phyloP scores from a whole-genome alignment of 2,329 filamentous ascomycete genomes.

The Colletotrichum gigasporum region DNA sequence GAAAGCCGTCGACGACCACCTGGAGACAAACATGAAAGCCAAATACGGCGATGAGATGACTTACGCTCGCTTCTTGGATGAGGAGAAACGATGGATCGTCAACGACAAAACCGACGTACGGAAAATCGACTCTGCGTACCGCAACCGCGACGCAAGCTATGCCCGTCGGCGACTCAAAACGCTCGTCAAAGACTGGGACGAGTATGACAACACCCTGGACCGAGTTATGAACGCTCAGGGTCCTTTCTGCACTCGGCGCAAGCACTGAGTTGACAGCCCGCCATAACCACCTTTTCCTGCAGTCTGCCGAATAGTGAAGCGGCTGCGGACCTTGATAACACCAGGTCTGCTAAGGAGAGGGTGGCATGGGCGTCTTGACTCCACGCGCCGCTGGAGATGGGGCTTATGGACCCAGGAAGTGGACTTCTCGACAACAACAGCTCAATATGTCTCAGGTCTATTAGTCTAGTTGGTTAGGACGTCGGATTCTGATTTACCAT shows the following conservation, averaged over 20 bases:
- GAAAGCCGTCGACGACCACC: conserved; percentile 41
- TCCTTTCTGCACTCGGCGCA: conserved; percentile 36
- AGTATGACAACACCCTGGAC: conserved; percentile 48
- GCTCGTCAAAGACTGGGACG: conserved; percentile 51
- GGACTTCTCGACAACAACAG: rapidly evolving
- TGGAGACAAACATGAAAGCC: conserved; percentile 42
- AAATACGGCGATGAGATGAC: conserved; percentile 42
- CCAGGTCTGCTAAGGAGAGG: neutral
- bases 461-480: conserved; percentile 33
- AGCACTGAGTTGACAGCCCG: neutral
- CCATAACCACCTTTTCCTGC: no score
- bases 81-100: conserved; percentile 50
- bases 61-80: conserved; percentile 43
- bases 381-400: no score
- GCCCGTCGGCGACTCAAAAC: conserved; percentile 45
- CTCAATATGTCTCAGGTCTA: conserved; percentile 7
- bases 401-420: neutral
- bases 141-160: conserved; percentile 50
- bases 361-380: neutral
- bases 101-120: conserved; percentile 50
- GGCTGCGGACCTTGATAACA: no score
- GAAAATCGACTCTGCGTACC: conserved; percentile 54
- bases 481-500: conserved; percentile 24
- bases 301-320: no score
- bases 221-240: conserved; percentile 45